Conservation (phyloP, 805 yeast genomes). For the Starmerella sp. region DNA sequence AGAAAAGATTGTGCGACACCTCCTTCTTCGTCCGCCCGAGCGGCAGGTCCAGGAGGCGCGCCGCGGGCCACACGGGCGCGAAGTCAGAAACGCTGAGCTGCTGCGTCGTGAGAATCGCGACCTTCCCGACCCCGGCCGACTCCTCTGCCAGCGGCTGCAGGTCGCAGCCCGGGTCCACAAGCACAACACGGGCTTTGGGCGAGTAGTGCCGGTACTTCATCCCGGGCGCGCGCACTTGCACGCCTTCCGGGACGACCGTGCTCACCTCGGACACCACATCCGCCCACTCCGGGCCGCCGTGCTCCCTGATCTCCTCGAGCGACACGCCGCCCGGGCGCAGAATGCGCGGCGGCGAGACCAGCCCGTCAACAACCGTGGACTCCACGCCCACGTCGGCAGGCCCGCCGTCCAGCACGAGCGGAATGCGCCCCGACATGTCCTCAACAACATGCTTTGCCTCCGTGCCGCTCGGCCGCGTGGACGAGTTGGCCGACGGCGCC, state of each 20-base stretch:
- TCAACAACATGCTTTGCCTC: slow-evolving; percentile 71
- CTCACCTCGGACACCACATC: slow-evolving; percentile 37
- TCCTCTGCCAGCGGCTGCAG: background rate
- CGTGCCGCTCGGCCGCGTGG: slow-evolving; percentile 92
- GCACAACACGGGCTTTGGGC: slow-evolving; percentile 71
- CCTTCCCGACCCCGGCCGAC: slow-evolving; percentile 6
- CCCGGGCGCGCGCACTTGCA: slow-evolving; percentile 82
- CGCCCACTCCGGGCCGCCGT: slow-evolving; percentile 63
- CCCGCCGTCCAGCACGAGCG: slow-evolving; percentile 85
- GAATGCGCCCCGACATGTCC: slow-evolving; percentile 71
- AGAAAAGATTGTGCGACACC: slow-evolving; percentile 67
- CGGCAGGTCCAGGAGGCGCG: slow-evolving; percentile 16
- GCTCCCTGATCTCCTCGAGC: slow-evolving; percentile 53
- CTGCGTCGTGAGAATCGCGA: slow-evolving; percentile 38
- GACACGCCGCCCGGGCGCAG: slow-evolving; percentile 92
- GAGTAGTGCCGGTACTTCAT: slow-evolving; percentile 96
- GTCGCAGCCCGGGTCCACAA: slow-evolving; percentile 44
- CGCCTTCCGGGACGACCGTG: slow-evolving; percentile 43
- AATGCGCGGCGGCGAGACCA: slow-evolving; percentile 71
- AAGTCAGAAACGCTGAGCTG: slow-evolving; percentile 26
- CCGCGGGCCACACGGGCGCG: slow-evolving; percentile 7
- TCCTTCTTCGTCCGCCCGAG: slow-evolving; percentile 44
- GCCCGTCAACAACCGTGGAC: slow-evolving; percentile 87
- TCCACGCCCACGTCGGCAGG: slow-evolving; percentile 81
- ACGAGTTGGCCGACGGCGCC: slow-evolving; percentile 96